Evolutionary conservation across 2,329 filamentous ascomycete genomes (phyloP).

Genomic region (Thielaviopsis populi): DNA sequence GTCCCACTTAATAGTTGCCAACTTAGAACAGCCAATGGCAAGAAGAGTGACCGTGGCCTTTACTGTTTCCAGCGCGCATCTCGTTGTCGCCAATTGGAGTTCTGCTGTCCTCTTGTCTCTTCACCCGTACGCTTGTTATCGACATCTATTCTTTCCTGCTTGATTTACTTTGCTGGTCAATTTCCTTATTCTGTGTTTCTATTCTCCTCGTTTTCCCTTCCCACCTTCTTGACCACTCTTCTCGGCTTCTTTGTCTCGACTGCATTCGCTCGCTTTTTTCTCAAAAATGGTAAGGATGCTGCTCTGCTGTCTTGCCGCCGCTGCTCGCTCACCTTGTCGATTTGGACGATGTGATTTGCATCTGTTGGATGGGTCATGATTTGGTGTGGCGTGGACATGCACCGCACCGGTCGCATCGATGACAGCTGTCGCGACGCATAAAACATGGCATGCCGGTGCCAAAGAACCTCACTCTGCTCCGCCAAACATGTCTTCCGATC

Average conservation of each 20-base stretch:
- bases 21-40: neutral
- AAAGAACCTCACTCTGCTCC: neutral
- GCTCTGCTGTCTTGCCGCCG: neutral
- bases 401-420: neutral
- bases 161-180: neutral
- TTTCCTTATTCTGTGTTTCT: neutral
- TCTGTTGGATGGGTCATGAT: neutral
- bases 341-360: conserved; percentile 4
- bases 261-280: neutral
- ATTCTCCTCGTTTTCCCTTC: neutral
- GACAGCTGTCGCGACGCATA: neutral
- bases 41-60: conserved; percentile 10
- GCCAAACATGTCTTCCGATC: neutral
- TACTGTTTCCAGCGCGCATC: conserved; percentile 4
- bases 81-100: neutral
- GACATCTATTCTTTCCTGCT: neutral
- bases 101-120: neutral
- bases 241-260: neutral
- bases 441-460: neutral
- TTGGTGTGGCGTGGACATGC: neutral
- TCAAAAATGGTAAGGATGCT: conserved; percentile 5
- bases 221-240: neutral
- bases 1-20: neutral
- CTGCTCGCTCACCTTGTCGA: conserved; percentile 14
- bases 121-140: neutral